These are phyloP conservation scores for Hemisphaericaspora nanyangensis DNA, from an alignment of 805 yeast genomes.

Conservation along the genomic window DNA sequence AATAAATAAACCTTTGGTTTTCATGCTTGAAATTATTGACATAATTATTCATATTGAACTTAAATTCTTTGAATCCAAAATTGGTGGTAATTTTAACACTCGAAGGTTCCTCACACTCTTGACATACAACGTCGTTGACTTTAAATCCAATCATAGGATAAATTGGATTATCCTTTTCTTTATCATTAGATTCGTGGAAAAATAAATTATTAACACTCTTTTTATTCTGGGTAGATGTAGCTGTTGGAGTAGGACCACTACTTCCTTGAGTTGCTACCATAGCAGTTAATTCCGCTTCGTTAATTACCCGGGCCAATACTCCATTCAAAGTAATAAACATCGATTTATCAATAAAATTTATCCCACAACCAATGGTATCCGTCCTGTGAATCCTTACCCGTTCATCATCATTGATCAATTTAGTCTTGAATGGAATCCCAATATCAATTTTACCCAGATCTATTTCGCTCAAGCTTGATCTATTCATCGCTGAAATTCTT, in stretches of 20 bases:
- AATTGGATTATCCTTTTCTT: slow-evolving; percentile 26
- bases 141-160: slow-evolving; percentile 35
- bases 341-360: slow-evolving; percentile 59
- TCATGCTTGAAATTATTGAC: slow-evolving; percentile 42
- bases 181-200: slow-evolving; percentile 13
- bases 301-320: slow-evolving; percentile 30
- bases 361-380: slow-evolving; percentile 82
- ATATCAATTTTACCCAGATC: slow-evolving; percentile 33
- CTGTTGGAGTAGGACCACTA: background rate
- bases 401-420: slow-evolving; percentile 11
- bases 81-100: slow-evolving; percentile 42
- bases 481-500: slow-evolving; percentile 28
- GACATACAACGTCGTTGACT: slow-evolving; percentile 22
- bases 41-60: slow-evolving; percentile 57
- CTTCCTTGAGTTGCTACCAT: background rate
- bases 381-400: slow-evolving; percentile 14
- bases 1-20: slow-evolving; percentile 16
- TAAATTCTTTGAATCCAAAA: slow-evolving; percentile 55
- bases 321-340: slow-evolving; percentile 86
- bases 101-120: slow-evolving; percentile 9
- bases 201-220: slow-evolving; percentile 13
- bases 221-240: background rate
- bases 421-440: slow-evolving; percentile 33
- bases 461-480: slow-evolving; percentile 18
- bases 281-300: slow-evolving; percentile 21